Percentiles rank a stretch among this genome's conserved stretches.
phyloP scores from a whole-genome alignment of 148 eudicot genomes.

The Chenopodium suecicum region DNA sequence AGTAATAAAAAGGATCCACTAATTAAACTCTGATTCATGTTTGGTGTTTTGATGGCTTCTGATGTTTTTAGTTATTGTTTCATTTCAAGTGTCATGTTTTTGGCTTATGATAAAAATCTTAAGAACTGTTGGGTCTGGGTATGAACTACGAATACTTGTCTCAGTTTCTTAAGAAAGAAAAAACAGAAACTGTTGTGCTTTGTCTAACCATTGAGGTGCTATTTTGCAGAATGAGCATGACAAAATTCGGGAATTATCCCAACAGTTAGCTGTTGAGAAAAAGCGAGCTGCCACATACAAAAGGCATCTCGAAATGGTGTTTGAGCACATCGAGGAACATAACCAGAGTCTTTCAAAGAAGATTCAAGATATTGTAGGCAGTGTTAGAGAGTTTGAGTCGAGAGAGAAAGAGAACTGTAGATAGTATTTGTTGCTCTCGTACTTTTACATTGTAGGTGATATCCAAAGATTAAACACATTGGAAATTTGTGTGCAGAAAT shows the following conservation, averaged over 20 bases:
- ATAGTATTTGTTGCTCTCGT: constrained; percentile 31
- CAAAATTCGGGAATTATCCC: constrained; percentile 83
- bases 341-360: constrained; percentile 70
- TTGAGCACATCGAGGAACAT: constrained; percentile 91
- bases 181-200: neutral
- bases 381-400: constrained; percentile 73
- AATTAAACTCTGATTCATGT: neutral
- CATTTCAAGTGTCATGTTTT: neutral
- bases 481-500: constrained; percentile 8
- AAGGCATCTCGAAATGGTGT: constrained; percentile 80
- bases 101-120: neutral
- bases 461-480: neutral
- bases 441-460: constrained; percentile 13
- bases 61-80: no score
- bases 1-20: neutral
- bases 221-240: constrained; percentile 76
- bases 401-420: constrained; percentile 44
- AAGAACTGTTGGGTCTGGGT: neutral
- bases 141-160: neutral
- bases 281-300: constrained; percentile 77
- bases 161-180: neutral
- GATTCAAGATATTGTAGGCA: constrained; percentile 65
- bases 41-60: neutral
- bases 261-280: constrained; percentile 82
- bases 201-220: neutral